phyloP scores from a whole-genome alignment of 768 basidiomycete species.

The Boletus subparvulus region DNA sequence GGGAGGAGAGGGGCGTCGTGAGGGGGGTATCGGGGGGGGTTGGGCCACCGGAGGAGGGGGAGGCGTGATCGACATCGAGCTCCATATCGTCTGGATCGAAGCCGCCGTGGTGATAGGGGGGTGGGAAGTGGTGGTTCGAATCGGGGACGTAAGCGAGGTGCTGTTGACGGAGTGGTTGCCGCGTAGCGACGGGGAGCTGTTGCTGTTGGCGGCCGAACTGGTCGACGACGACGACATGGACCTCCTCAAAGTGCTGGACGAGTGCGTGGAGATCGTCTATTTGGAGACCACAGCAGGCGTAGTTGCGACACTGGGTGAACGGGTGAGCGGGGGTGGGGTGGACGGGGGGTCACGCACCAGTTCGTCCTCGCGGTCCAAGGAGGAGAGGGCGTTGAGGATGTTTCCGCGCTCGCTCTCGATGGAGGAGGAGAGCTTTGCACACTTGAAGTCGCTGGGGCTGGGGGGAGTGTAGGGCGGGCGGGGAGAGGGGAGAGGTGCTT shows the following conservation, averaged over 20 bases:
- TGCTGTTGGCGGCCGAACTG: constrained; percentile 39
- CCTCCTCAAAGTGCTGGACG: constrained; percentile 89
- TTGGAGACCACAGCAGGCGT: constrained; percentile 84
- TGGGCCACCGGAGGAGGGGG: constrained; percentile 43
- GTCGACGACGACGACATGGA: constrained; percentile 75
- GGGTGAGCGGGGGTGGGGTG: background rate
- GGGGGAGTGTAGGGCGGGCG: background rate
- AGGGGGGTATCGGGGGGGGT: constrained; percentile 47
- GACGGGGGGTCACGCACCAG: constrained; percentile 45
- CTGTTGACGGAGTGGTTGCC: constrained; percentile 32
- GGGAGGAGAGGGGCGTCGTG: constrained; percentile 41
- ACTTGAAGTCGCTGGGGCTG: constrained; percentile 49
- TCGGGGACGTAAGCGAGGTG: constrained; percentile 32
- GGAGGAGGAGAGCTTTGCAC: constrained; percentile 49
- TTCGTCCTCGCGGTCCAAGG: constrained; percentile 71
- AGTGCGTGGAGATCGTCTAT: constrained; percentile 78
- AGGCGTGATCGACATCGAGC: constrained; percentile 60
- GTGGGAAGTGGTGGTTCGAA: constrained; percentile 25
- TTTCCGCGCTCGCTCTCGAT: constrained; percentile 59
- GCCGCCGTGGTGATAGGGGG: constrained; percentile 34
- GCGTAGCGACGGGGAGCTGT: constrained; percentile 20
- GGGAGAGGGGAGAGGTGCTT: constrained; percentile 27
- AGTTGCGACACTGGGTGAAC: constrained; percentile 70
- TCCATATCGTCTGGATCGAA: constrained; percentile 86
- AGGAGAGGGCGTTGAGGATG: constrained; percentile 64